Conservation (phyloP, 1,139 yeast species). For the Pichia kudriavzevii region DNA sequence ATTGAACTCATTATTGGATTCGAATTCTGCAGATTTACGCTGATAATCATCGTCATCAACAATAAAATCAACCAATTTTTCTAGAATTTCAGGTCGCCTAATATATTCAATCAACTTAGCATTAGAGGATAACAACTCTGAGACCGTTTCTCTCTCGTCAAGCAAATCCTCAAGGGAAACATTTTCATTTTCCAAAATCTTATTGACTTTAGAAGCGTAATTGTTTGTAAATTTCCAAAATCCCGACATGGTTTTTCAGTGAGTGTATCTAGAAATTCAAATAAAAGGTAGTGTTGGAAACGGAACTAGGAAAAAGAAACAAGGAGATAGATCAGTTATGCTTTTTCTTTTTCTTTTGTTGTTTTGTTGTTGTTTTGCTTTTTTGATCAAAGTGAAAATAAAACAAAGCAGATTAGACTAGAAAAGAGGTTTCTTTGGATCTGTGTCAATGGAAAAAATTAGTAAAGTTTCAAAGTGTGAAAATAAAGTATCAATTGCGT, state of each 20-base stretch:
- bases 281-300: too few relatives aligned
- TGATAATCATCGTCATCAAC: slow-evolving; percentile 34
- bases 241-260: slow-evolving; percentile 59
- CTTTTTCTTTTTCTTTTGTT: too few relatives aligned
- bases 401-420: too few relatives aligned
- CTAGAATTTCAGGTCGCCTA: slow-evolving; percentile 63
- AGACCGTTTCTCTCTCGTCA: slow-evolving; percentile 81
- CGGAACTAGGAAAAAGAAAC: too few relatives aligned
- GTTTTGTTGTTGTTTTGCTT: too few relatives aligned
- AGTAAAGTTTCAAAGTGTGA: too few relatives aligned
- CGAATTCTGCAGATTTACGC: slow-evolving; percentile 12
- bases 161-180: slow-evolving; percentile 56
- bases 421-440: too few relatives aligned
- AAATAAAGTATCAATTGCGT: too few relatives aligned
- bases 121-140: slow-evolving; percentile 78
- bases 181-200: slow-evolving; percentile 55
- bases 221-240: slow-evolving; percentile 92
- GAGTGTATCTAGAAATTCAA: too few relatives aligned
- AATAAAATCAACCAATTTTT: slow-evolving; percentile 59
- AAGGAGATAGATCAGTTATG: too few relatives aligned
- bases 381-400: too few relatives aligned
- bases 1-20: slow-evolving; percentile 24
- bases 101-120: slow-evolving; percentile 74
- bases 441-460: too few relatives aligned
- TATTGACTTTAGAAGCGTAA: slow-evolving; percentile 67